Conservation (phyloP, 2,329 filamentous ascomycete species). For the Ophiostoma sp. region DNA sequence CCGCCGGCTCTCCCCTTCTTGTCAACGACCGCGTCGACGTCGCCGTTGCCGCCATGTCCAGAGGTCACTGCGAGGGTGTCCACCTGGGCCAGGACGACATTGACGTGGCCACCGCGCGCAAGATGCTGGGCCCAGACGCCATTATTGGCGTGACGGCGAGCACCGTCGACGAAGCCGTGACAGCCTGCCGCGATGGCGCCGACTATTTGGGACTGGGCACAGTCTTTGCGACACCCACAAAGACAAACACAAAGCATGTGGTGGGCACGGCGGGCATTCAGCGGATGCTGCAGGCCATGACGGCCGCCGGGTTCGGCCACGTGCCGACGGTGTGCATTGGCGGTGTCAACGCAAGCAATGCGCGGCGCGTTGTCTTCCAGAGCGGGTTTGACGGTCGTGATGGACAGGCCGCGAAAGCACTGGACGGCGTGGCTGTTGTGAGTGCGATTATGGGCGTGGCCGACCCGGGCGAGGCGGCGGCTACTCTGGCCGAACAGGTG, state of each 20-base stretch:
- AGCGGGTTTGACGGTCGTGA: constrained; percentile 41
- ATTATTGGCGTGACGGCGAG: constrained; percentile 91
- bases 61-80: constrained; percentile 84
- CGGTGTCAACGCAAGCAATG: constrained; percentile 76
- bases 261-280: constrained; percentile 73
- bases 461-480: constrained; percentile 65
- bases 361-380: constrained; percentile 73
- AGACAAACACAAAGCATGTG: constrained; percentile 69
- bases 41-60: constrained; percentile 79
- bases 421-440: constrained; percentile 85
- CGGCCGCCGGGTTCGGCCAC: constrained; percentile 44
- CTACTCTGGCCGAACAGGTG: constrained; percentile 59
- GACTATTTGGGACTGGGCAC: constrained; percentile 92
- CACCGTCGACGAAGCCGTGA: constrained; percentile 68
- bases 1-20: constrained; percentile 61
- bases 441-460: constrained; percentile 79
- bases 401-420: constrained; percentile 35
- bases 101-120: constrained; percentile 58
- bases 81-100: constrained; percentile 96
- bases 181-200: constrained; percentile 73
- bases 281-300: constrained; percentile 63
- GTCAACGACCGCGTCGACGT: constrained; percentile 95
- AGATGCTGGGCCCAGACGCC: constrained; percentile 69
- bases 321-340: constrained; percentile 80
- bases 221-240: constrained; percentile 79